These are phyloP conservation scores for Cyathus striatus DNA, from an alignment of 768 basidiomycete genomes.

Conservation along the genomic window DNA sequence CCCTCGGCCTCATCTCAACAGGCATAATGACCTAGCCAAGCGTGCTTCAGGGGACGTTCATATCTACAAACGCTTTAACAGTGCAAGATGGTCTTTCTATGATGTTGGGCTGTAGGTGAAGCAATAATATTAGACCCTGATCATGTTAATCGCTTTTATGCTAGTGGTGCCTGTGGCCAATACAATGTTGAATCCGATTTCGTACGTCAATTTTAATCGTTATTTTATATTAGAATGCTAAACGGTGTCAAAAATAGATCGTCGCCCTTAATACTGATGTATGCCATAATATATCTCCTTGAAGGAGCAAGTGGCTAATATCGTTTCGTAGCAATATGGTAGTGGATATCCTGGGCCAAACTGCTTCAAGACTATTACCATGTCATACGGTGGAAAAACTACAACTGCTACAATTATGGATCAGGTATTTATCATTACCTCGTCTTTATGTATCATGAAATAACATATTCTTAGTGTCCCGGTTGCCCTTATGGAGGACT, in stretches of 20 bases:
- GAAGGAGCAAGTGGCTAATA: background rate
- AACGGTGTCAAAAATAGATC: slow-evolving; percentile 1
- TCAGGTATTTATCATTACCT: slow-evolving; percentile 32
- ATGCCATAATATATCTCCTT: background rate
- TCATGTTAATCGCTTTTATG: too few species aligned
- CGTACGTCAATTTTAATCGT: slow-evolving; percentile 23
- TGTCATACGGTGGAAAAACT: slow-evolving; percentile 57
- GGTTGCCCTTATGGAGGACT: slow-evolving; percentile 62
- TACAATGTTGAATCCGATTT: slow-evolving; percentile 33
- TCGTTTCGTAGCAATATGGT: slow-evolving; percentile 50
- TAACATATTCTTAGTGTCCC: slow-evolving; percentile 42
- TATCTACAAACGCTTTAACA: slow-evolving; percentile 26
- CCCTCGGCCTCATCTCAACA: slow-evolving; percentile 16
- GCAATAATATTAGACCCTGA: too few species aligned
- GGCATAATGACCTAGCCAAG: slow-evolving; percentile 40
- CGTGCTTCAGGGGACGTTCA: slow-evolving; percentile 36
- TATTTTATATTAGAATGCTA: background rate
- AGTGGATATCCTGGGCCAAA: slow-evolving; percentile 56
- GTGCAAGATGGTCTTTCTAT: slow-evolving; percentile 44
- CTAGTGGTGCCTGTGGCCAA: slow-evolving; percentile 56
- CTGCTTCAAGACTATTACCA: slow-evolving; percentile 58
- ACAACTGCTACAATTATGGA: slow-evolving; percentile 58
- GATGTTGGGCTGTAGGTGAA: slow-evolving; percentile 43
- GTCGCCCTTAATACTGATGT: slow-evolving; percentile 9
- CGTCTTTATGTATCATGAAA: slow-evolving; percentile 4